Evolutionary conservation across 495 filamentous ascomycete genomes (phyloP).

Genomic region (Neurospora sp.): DNA sequence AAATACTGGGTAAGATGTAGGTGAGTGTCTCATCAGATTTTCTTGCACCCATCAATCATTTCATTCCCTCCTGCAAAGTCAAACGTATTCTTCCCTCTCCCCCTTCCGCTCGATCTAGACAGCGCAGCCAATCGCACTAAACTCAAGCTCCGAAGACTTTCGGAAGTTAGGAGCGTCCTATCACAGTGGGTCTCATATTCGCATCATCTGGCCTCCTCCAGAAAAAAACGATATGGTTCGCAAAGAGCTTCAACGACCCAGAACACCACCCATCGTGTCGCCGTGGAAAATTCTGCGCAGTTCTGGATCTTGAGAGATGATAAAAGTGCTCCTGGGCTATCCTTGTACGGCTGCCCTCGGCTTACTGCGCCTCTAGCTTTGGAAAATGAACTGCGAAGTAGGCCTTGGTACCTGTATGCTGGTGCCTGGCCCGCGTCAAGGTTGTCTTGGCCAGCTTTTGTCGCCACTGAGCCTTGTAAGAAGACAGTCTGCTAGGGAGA

Average conservation of each 20-base stretch:
- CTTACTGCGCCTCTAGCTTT: not conserved
- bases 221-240: too few relatives aligned
- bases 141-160: not conserved
- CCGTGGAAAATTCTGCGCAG: not conserved
- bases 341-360: not conserved
- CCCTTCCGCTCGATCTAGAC: not conserved
- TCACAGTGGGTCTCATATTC: not conserved
- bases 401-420: not conserved
- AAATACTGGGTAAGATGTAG: not conserved
- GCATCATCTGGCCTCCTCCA: too few relatives aligned
- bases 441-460: not conserved
- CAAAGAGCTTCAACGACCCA: not conserved
- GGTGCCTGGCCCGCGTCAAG: not conserved
- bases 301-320: not conserved
- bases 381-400: not conserved
- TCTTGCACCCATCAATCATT: not conserved
- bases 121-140: not conserved
- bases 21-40: not conserved
- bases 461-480: not conserved
- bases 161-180: not conserved
- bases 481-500: too few relatives aligned
- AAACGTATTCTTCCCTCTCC: not conserved
- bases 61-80: not conserved
- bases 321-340: not conserved
- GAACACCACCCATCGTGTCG: not conserved